A percentile compares a stretch with the other conserved stretches of the same genome.
These are phyloP conservation scores for Backusella westeae DNA, from an alignment of 192 early-diverging fungal genomes.

Conservation along the genomic window DNA sequence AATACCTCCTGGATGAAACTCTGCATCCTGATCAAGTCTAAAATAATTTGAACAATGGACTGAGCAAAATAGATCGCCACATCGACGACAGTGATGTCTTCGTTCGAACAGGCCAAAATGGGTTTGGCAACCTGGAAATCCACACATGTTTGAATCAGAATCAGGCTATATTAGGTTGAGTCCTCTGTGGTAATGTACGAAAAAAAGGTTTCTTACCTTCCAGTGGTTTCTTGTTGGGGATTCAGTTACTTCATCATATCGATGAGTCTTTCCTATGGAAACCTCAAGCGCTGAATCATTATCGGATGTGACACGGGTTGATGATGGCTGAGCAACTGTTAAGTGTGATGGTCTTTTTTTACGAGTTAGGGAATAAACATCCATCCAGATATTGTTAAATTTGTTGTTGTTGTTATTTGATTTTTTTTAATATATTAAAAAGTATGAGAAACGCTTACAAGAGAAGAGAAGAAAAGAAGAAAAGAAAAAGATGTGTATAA, in stretches of 20 bases:
- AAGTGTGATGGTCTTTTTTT: slow-evolving; percentile 28
- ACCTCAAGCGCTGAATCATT: slow-evolving; percentile 13
- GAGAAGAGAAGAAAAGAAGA: neutral
- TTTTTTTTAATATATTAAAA: neutral
- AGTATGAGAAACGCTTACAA: neutral
- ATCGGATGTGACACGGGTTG: slow-evolving; percentile 3
- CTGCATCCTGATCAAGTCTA: slow-evolving; percentile 28
- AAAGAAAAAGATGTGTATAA: neutral
- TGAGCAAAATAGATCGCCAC: slow-evolving; percentile 37
- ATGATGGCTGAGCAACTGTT: slow-evolving; percentile 15
- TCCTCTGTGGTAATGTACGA: neutral
- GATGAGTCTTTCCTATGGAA: neutral
- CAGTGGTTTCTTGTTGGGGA: slow-evolving; percentile 21
- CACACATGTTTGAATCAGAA: slow-evolving; percentile 24
- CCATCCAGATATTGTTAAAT: slow-evolving; percentile 15
- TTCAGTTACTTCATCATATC: slow-evolving; percentile 8
- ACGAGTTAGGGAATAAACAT: slow-evolving; percentile 25
- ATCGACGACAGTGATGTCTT: slow-evolving; percentile 37
- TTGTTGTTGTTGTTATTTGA: neutral
- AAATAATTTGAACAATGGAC: slow-evolving; percentile 36
- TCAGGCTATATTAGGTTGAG: slow-evolving; percentile 21
- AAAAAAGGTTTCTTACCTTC: slow-evolving; percentile 9
- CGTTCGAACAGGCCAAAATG: slow-evolving; percentile 36
- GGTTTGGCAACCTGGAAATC: slow-evolving; percentile 15
- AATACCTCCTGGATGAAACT: slow-evolving; percentile 27